Percentiles rank a stretch among this genome's conserved stretches.
Conservation (phyloP, 1,139 yeast genomes). For the Pneumocystis jirovecii region DNA sequence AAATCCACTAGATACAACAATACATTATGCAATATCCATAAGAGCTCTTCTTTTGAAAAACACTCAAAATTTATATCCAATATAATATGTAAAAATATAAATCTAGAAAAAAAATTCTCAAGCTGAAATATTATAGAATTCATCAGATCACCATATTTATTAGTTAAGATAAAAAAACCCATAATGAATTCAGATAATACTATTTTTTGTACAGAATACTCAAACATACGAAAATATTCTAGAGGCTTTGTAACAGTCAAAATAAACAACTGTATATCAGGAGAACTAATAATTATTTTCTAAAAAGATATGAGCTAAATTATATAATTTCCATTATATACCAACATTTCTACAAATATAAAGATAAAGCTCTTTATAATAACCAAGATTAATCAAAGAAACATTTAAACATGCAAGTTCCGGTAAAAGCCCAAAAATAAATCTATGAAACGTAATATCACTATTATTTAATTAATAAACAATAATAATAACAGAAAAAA, state of each 20-base stretch:
- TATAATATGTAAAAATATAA: neutral
- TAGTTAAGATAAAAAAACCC: neutral
- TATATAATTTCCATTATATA: neutral
- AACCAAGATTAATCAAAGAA: neutral
- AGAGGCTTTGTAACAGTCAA: neutral
- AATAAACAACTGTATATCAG: neutral
- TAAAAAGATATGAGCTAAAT: neutral
- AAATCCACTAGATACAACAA: neutral
- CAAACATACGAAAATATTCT: neutral
- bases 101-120: neutral
- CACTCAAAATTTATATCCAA: neutral
- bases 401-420: neutral
- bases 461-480: neutral
- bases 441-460: neutral
- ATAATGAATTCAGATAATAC: neutral
- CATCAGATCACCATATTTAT: neutral
- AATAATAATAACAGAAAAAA: neutral
- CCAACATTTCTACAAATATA: neutral
- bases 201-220: neutral
- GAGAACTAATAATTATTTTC: neutral
- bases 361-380: neutral
- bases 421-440: neutral
- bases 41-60: neutral
- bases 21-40: neutral
- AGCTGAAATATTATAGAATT: neutral